Base-by-base conservation (phyloP, 768 basidiomycete genomes). In the Hericium erinaceus region DNA sequence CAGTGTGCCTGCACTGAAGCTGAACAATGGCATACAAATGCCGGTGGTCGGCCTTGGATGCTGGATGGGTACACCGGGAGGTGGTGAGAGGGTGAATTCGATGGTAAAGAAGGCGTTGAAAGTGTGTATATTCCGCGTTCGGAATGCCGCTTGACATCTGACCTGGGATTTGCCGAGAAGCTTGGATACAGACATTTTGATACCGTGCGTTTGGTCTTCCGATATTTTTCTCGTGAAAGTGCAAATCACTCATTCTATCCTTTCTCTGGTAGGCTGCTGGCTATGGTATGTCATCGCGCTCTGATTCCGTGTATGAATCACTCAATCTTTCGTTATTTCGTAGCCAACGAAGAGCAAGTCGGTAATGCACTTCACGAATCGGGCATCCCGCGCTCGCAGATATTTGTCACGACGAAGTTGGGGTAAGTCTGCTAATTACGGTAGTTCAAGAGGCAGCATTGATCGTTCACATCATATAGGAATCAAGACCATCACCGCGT, bases 371-470 rank as follows among this genome's bases (percentile, higher is more conserved):
- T 83, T 46, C 68, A 73, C 12, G 76, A 72, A 18, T 77, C 75
- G 24, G 73, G 72, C 1, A 67, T 79, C n/a, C 73, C 77, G 4
- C 71, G 78, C 46, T 67, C 66, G 22, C 71, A 77, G 33, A 68
- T 81, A 40, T 81, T 74, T 64, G 61, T 82, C 11, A 79, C 78
- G 6, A 81, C 80, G 16, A 82, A 82, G 61, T 67, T 80, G 37
- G 65, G 68, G 74, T 75, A 55, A 39, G 70, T 61, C 12, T 8
- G 6, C 33, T 28, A 3, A 4, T 48, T 26, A 28, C 24, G 8
- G 8, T 24, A 1, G 12, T 51, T 20, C 8, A 18, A 51, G 15
- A 22, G 49, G 15, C 28, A 37, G 15, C 28, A 51, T 51, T 22
- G 9, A 16, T 2, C 10, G 8, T 10, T 51, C 49, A 22, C 9